Percentiles rank a stretch among this genome's conserved stretches.
Evolutionary conservation across 805 yeast genomes (phyloP).

Genomic region (Barnettozyma botsteinii): DNA sequence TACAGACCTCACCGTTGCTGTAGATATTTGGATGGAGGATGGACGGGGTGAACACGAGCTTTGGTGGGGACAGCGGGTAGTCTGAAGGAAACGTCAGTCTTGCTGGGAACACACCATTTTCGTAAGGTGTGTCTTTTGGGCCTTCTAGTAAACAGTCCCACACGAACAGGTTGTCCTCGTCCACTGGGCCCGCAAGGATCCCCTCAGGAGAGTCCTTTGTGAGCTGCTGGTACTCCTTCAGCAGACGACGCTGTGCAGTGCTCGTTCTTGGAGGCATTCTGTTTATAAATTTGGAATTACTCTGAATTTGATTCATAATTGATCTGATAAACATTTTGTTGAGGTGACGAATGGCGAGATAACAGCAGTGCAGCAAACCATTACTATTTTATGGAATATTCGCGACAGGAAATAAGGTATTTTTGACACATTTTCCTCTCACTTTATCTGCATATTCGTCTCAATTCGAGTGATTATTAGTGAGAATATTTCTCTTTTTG

Average conservation of each 20-base stretch:
- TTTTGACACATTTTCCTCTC: no score
- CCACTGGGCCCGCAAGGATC: conserved; percentile 84
- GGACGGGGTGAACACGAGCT: conserved; percentile 69
- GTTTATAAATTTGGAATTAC: no score
- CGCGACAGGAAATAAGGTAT: no score
- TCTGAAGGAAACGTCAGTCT: conserved; percentile 65
- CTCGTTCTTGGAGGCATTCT: conserved; percentile 29
- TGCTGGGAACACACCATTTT: conserved; percentile 84
- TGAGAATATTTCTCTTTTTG: no score
- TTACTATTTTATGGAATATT: no score
- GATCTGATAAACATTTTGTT: background rate
- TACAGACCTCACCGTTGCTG: conserved; percentile 93
- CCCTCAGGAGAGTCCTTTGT: conserved; percentile 90
- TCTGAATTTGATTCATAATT: no score
- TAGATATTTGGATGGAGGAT: conserved; percentile 91
- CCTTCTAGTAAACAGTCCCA: conserved; percentile 88
- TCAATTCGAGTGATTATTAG: no score
- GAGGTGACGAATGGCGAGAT: background rate
- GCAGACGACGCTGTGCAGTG: conserved; percentile 81
- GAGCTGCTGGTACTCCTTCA: conserved; percentile 86
- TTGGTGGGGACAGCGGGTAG: conserved; percentile 81
- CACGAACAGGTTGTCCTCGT: conserved; percentile 63
- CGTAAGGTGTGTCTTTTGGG: conserved; percentile 79
- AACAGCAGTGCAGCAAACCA: no score
- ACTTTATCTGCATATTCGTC: no score